phyloP scores from a whole-genome alignment of 2,329 filamentous ascomycete species.

The Epichloe scottii region DNA sequence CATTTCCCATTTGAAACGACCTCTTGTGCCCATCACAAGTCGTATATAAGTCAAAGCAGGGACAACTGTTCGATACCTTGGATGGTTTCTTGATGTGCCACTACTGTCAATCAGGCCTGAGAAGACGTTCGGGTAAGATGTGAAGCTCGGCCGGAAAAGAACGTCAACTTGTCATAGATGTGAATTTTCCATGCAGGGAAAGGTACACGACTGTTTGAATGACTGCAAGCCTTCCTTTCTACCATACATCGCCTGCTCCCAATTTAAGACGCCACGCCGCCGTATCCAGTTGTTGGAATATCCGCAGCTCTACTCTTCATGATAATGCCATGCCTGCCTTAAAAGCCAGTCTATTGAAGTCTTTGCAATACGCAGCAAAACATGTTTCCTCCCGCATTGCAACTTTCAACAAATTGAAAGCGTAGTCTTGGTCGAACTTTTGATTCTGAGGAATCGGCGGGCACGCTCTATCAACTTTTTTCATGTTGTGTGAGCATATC shows the following conservation, averaged over 20 bases:
- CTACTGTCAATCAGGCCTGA: too few relatives aligned
- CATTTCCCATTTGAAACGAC: too few relatives aligned
- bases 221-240: neutral
- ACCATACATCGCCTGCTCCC: neutral
- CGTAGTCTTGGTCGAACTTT: neutral
- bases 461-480: neutral
- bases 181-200: too few relatives aligned
- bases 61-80: too few relatives aligned
- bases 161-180: too few relatives aligned
- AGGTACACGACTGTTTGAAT: neutral
- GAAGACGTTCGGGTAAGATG: too few relatives aligned
- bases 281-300: neutral
- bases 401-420: neutral
- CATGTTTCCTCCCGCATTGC: neutral
- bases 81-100: too few relatives aligned
- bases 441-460: neutral
- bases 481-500: neutral
- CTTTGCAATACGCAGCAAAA: neutral
- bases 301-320: neutral
- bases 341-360: neutral
- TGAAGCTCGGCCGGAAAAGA: too few relatives aligned
- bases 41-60: too few relatives aligned
- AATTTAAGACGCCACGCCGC: neutral
- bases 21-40: too few relatives aligned
- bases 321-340: neutral